A percentile compares a stretch with the other conserved stretches of the same genome.
These are phyloP conservation scores for Tolypocladium nubicola DNA, from an alignment of 2,329 filamentous ascomycete species.

Conservation along the genomic window DNA sequence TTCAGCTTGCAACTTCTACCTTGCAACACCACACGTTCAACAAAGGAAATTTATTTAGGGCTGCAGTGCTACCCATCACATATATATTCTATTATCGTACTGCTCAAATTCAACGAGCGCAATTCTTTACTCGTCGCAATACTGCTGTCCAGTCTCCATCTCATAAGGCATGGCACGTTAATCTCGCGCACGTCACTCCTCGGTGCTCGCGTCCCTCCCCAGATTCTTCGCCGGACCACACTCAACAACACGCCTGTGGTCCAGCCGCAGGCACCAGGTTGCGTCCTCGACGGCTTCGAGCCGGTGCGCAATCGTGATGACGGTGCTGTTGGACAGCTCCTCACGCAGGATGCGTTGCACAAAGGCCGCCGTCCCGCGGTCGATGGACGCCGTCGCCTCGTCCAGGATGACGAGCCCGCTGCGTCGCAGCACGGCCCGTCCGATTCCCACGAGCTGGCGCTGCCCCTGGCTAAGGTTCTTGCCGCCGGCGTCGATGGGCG, in stretches of 20 bases:
- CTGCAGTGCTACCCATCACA: neutral
- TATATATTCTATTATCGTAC: too few relatives aligned
- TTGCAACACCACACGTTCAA: too few relatives aligned
- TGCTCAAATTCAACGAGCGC: neutral
- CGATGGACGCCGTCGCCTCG: conserved; percentile 55
- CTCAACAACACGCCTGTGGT: conserved; percentile 38
- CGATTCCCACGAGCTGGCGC: conserved; percentile 50
- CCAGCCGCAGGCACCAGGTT: conserved; percentile 42
- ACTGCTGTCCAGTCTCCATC: too few relatives aligned
- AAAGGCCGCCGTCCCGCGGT: conserved; percentile 44
- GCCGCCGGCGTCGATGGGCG: conserved; percentile 46
- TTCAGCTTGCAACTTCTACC: too few relatives aligned
- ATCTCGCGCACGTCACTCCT: neutral
- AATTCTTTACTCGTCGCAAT: neutral
- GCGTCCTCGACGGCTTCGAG: conserved; percentile 51
- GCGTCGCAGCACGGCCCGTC: conserved; percentile 46
- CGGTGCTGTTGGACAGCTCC: conserved; percentile 44
- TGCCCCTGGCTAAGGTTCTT: conserved; percentile 54
- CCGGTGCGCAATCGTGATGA: conserved; percentile 57
- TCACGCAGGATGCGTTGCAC: conserved; percentile 48
- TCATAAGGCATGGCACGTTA: neutral
- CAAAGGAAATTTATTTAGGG: neutral
- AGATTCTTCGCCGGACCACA: conserved; percentile 28
- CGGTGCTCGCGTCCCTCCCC: neutral
- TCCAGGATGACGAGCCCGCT: conserved; percentile 54